Base-by-base conservation (phyloP, 805 yeast genomes). In the Metschnikowia sp. region DNA sequence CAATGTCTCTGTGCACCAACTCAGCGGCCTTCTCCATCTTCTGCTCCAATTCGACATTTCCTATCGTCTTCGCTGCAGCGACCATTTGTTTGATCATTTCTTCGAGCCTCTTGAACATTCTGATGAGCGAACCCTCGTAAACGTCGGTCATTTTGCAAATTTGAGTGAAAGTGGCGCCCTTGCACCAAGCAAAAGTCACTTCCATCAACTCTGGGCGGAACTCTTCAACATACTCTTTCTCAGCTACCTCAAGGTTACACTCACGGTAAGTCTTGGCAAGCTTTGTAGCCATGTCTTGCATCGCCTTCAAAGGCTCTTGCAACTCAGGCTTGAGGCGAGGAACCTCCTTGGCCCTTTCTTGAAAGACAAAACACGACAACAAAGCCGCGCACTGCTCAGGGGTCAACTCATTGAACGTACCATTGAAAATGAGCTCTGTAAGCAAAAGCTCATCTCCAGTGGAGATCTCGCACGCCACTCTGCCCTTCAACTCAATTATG, bases 61-160 rank as follows among this genome's bases (percentile, higher is more conserved):
- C 99, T 45, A 94, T 94, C 12, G 96, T 88, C 62, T 86, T 88
- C 2, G 99, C 94, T 11, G 97, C 98, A 56, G 80, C 83, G 39
- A 84, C 83, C 80, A 94, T 76, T 66, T 94, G 99, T 60, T 92
- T 82, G 47, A 94, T 72, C 75, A 94, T 77, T 65, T 94, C 99
- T 66, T 94, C 99, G 46, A 94, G 74, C 62, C 99, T 79, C 66
- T 94, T 86, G 74, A 94, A 94, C 82, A 88, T 87, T 64, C 99
- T 83, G 55, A 94, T 92, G 62, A 94, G 77, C 19, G 96, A 86
- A 36, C 99, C 99, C 72, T 94, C 99, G 58, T 92, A 94, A 38
- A 94, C 98, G 63, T 94, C 99, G 0, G 99, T 94, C 97, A 94
- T 90, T 67, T 92, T 92, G 72, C 98, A 92, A 53, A 94, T 92